A percentile compares a stretch with the other conserved stretches of the same genome.
These are phyloP conservation scores for Sporothrix brasiliensis DNA, from an alignment of 2,329 filamentous ascomycete genomes.

Conservation along the genomic window DNA sequence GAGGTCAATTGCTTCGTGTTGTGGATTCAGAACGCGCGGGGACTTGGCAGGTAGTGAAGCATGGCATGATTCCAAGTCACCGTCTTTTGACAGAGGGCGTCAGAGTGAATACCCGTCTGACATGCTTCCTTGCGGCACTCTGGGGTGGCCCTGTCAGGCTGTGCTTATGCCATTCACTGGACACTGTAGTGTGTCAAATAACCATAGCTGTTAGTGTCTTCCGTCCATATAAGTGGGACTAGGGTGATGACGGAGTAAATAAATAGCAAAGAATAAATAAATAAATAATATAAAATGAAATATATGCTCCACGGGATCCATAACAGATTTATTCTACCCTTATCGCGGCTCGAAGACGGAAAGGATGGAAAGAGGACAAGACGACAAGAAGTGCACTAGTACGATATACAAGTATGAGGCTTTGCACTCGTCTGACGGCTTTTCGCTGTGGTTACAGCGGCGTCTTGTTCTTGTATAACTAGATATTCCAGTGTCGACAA, in stretches of 20 bases:
- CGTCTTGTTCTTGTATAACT: constrained; percentile 5
- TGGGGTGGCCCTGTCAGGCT: neutral
- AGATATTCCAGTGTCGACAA: neutral
- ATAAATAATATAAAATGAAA: neutral
- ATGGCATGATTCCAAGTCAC: constrained; percentile 16
- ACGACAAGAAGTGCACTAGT: constrained; percentile 4
- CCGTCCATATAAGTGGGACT: neutral
- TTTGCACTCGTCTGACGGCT: constrained; percentile 2
- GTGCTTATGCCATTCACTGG: neutral
- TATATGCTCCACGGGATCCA: too few species aligned
- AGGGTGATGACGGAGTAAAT: neutral
- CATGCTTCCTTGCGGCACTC: neutral
- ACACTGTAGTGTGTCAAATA: constrained; percentile 2
- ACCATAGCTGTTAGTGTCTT: too few species aligned
- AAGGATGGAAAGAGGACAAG: constrained; percentile 1
- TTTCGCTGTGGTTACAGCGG: neutral
- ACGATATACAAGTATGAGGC: neutral
- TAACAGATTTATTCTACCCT: neutral
- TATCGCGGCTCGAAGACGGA: constrained; percentile 2
- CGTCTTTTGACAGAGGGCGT: neutral
- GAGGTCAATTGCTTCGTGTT: neutral
- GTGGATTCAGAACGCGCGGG: neutral
- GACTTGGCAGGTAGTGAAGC: neutral
- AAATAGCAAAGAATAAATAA: neutral
- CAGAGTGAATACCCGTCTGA: constrained; percentile 18